Evolutionary conservation across 2,329 filamentous ascomycete genomes (phyloP).

Genomic region (Fusarium illudens): DNA sequence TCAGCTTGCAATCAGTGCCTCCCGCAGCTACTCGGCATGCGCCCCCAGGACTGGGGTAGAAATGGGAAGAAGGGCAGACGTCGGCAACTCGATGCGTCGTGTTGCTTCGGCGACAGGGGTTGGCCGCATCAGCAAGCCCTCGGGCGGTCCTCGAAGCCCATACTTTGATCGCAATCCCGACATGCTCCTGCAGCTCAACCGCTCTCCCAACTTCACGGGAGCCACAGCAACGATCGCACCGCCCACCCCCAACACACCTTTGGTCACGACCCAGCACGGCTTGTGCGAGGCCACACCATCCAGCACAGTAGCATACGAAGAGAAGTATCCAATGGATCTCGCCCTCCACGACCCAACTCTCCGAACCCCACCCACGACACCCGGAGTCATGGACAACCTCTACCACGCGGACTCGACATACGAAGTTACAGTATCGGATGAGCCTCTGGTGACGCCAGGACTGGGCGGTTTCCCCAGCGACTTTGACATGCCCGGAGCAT

Average conservation of each 20-base stretch:
- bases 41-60: constrained; percentile 60
- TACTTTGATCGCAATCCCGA: constrained; percentile 58
- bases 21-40: constrained; percentile 54
- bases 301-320: constrained; percentile 44
- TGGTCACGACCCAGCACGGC: constrained; percentile 50
- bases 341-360: constrained; percentile 54
- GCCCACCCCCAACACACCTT: constrained; percentile 59
- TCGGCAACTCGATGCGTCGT: constrained; percentile 60
- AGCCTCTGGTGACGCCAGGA: constrained; percentile 59
- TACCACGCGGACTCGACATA: constrained; percentile 52
- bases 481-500: constrained; percentile 54
- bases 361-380: constrained; percentile 63
- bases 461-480: constrained; percentile 56
- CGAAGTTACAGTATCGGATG: constrained; percentile 54
- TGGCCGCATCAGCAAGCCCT: constrained; percentile 46
- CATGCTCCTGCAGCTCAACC: constrained; percentile 53
- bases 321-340: constrained; percentile 44
- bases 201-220: constrained; percentile 52
- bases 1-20: constrained; percentile 56
- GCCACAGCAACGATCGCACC: constrained; percentile 55
- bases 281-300: constrained; percentile 52
- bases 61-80: constrained; percentile 54
- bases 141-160: constrained; percentile 47
- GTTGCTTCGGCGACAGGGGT: constrained; percentile 61
- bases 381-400: constrained; percentile 55